These are phyloP conservation scores for Basipetospora sp. DNA, from an alignment of 2,329 filamentous ascomycete genomes.

Conservation along the genomic window DNA sequence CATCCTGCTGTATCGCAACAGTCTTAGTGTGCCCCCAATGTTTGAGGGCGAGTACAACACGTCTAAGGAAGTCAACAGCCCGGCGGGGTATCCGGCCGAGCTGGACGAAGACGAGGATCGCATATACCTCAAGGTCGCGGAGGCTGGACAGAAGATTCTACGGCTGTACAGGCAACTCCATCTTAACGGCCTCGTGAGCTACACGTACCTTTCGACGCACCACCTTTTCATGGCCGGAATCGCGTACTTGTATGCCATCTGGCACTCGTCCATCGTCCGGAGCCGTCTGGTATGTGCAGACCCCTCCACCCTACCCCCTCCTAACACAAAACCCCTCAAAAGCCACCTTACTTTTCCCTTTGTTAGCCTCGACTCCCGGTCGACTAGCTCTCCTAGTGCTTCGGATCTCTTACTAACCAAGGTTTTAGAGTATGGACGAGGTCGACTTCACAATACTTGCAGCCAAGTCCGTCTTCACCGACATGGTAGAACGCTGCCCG, in stretches of 20 bases:
- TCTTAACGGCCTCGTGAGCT: slow-evolving; percentile 77
- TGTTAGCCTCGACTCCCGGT: not conserved
- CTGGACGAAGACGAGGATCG: slow-evolving; percentile 70
- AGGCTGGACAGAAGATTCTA: slow-evolving; percentile 84
- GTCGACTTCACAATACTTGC: slow-evolving; percentile 94
- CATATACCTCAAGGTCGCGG: slow-evolving; percentile 86
- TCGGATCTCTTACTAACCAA: slow-evolving; percentile 17
- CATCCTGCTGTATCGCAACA: slow-evolving; percentile 89
- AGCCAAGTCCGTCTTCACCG: slow-evolving; percentile 79
- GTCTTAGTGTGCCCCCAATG: slow-evolving; percentile 68
- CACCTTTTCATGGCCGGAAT: slow-evolving; percentile 96
- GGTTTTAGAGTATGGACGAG: slow-evolving; percentile 62
- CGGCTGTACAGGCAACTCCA: slow-evolving; percentile 84
- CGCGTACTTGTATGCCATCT: slow-evolving; percentile 91
- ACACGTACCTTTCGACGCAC: slow-evolving; percentile 88
- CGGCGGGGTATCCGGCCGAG: slow-evolving; percentile 47
- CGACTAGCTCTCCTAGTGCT: not conserved
- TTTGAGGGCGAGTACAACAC: slow-evolving; percentile 66
- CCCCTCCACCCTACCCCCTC: not conserved
- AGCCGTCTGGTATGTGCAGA: slow-evolving; percentile 70
- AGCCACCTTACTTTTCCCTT: slow-evolving; percentile 6
- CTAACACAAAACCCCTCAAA: slow-evolving; percentile 1
- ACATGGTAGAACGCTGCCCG: slow-evolving; percentile 86
- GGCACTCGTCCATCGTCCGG: slow-evolving; percentile 83
- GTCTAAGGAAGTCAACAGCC: slow-evolving; percentile 48